Base-by-base conservation (phyloP, 495 filamentous ascomycete species). In the Wilcoxina mikolae region DNA sequence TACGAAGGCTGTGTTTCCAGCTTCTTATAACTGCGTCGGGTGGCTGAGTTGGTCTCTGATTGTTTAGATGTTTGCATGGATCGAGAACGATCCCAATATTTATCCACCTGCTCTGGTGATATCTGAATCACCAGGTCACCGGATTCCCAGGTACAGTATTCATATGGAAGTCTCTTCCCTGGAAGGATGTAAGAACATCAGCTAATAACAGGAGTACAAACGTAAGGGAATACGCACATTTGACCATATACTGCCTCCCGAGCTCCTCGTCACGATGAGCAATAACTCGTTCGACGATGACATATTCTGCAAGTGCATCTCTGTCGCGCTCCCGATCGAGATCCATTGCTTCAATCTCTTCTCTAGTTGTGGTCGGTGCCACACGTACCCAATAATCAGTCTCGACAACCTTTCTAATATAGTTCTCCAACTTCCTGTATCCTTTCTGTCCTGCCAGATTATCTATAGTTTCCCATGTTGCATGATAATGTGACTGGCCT, bases 121-220 rank as follows among this genome's bases (percentile, higher is more conserved):
- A 86, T 80, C 5, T 79, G 70, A 62, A 79, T 82, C 58, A 96
- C 72, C 17, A 93, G 70, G 4, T 78, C 72, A 17, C 78, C 84
- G n/a, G 69, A 67, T 65, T 99, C 91, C 91, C 91, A 99, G 15
- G 91, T 99, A 72, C 84, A 93, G 25, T 76, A 78, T 59, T 95
- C 89, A 67, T 98, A 98, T 49, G 79, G 80, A 22, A 94, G 74
- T 4, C 85, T 83, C 67, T 81, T 84, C 83, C 74, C 73, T 76
- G 44, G 33, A 35, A 24, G 25, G 22, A 23, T 76, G 44, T 39
- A 35, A 24, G 25, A 25, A 23, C 52, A 56, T 68, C 59, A 68
- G 56, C 44, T 43, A 52, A 48, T 48, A 45, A 57, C 52, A 56
- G 27, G 25, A 18, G 61, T 57, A 43, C 25, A 31, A 38, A 38